Evolutionary conservation across 1,284 basidiomycete genomes (phyloP).

Genomic region (Ustilago hordei): DNA sequence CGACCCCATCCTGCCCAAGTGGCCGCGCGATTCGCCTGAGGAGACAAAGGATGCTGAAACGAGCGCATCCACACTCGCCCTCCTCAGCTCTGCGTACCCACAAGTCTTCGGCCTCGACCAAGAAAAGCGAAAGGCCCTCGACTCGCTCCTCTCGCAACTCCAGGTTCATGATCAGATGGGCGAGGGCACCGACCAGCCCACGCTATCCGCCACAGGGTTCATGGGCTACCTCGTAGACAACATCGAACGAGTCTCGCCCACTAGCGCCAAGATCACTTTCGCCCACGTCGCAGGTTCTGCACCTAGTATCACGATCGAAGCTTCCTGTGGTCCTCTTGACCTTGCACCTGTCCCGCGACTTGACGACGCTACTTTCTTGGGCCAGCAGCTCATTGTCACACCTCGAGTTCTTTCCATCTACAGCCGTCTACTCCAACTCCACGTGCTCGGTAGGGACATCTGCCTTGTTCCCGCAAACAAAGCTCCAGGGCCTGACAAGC

Average conservation of each 20-base stretch:
- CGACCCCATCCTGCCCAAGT: slow-evolving; percentile 39
- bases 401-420: slow-evolving; percentile 67
- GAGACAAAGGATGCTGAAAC: slow-evolving; percentile 30
- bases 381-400: slow-evolving; percentile 58
- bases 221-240: slow-evolving; percentile 57
- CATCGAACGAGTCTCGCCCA: slow-evolving; percentile 44
- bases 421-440: slow-evolving; percentile 68
- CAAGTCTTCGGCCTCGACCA: slow-evolving; percentile 57
- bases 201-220: slow-evolving; percentile 54
- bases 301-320: slow-evolving; percentile 33
- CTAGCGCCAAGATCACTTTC: slow-evolving; percentile 57
- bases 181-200: slow-evolving; percentile 27
- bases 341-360: slow-evolving; percentile 56
- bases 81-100: slow-evolving; percentile 66
- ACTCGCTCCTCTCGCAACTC: slow-evolving; percentile 59
- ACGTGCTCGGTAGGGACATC: slow-evolving; percentile 66
- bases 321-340: slow-evolving; percentile 59
- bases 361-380: slow-evolving; percentile 27
- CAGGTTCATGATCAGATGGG: slow-evolving; percentile 59
- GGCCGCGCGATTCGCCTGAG: slow-evolving; percentile 27
- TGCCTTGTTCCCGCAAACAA: slow-evolving; percentile 61
- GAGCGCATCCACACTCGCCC: slow-evolving; percentile 51
- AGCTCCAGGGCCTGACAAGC: slow-evolving; percentile 25
- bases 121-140: slow-evolving; percentile 54
- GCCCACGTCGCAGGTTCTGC: slow-evolving; percentile 36